Conservation (phyloP, 23 red algal genomes). For the Gracilaria domingensis region DNA sequence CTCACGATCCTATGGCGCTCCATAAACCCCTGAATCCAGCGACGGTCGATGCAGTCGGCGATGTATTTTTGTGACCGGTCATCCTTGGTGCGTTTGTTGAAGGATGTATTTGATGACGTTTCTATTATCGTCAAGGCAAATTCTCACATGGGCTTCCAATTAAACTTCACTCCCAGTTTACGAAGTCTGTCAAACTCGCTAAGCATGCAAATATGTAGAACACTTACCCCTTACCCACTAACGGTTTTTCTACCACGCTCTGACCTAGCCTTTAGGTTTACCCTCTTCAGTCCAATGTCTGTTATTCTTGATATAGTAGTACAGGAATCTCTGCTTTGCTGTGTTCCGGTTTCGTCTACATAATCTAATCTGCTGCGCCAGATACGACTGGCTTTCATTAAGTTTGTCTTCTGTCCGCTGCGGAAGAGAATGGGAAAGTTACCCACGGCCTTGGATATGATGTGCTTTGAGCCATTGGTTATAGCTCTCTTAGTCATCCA, state of each 20-base stretch:
- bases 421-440: conserved; percentile 2
- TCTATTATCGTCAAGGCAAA: not conserved
- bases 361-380: not conserved
- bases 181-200: not conserved
- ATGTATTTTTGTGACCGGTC: not conserved
- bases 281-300: too few relatives aligned
- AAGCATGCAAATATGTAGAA: not conserved
- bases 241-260: too few relatives aligned
- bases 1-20: conserved; percentile 45
- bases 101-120: not conserved
- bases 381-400: conserved; percentile 3
- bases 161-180: conserved; percentile 12
- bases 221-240: not conserved
- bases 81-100: not conserved
- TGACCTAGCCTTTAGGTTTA: too few relatives aligned
- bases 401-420: conserved; percentile 6
- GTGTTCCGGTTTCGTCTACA: not conserved
- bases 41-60: not conserved
- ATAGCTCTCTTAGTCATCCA: not conserved
- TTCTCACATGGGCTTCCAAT: not conserved
- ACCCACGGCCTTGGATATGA: not conserved
- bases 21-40: conserved; percentile 35
- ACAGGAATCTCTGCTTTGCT: not conserved
- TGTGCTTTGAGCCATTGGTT: conserved; percentile 1
- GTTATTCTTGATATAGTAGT: too few relatives aligned